These are phyloP conservation scores for Maudiozyma barnettii DNA, from an alignment of 805 yeast species.

Conservation along the genomic window DNA sequence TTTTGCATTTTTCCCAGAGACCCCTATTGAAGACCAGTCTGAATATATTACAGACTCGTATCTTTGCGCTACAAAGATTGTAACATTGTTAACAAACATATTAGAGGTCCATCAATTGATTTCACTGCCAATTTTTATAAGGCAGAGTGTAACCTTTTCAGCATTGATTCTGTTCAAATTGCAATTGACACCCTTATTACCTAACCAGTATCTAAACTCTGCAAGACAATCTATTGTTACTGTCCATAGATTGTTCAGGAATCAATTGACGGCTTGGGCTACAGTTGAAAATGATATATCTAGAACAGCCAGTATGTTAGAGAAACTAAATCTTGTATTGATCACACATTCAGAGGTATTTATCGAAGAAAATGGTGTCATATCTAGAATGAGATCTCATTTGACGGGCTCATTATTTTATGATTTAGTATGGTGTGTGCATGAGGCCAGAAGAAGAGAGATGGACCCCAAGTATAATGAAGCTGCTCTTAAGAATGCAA, in stretches of 20 bases:
- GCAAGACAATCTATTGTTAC: slow-evolving; percentile 91
- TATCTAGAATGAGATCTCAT: slow-evolving; percentile 84
- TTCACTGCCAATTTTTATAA: slow-evolving; percentile 76
- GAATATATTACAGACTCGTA: slow-evolving; percentile 77
- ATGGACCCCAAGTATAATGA: slow-evolving; percentile 32
- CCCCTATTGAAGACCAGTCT: slow-evolving; percentile 79
- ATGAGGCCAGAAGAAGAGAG: slow-evolving; percentile 78
- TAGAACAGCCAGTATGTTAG: slow-evolving; percentile 83
- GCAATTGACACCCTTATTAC: slow-evolving; percentile 64
- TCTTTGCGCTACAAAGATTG: slow-evolving; percentile 67
- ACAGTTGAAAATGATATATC: slow-evolving; percentile 84
- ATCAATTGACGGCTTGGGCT: slow-evolving; percentile 86
- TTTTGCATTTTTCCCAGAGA: slow-evolving; percentile 84
- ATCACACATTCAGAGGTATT: slow-evolving; percentile 82
- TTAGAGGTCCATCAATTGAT: slow-evolving; percentile 60
- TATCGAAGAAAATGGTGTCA: slow-evolving; percentile 61
- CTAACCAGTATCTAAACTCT: slow-evolving; percentile 64
- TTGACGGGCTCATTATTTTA: slow-evolving; percentile 84
- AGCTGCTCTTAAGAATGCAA: slow-evolving; percentile 20
- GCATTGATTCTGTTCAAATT: slow-evolving; percentile 72
- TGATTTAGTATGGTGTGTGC: slow-evolving; percentile 89
- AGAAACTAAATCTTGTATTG: slow-evolving; percentile 76
- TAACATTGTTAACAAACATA: slow-evolving; percentile 66
- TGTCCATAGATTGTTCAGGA: slow-evolving; percentile 77
- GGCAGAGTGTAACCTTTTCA: slow-evolving; percentile 78